Conservation (phyloP, 768 basidiomycete species). For the Xerocomellus dryophilus region DNA sequence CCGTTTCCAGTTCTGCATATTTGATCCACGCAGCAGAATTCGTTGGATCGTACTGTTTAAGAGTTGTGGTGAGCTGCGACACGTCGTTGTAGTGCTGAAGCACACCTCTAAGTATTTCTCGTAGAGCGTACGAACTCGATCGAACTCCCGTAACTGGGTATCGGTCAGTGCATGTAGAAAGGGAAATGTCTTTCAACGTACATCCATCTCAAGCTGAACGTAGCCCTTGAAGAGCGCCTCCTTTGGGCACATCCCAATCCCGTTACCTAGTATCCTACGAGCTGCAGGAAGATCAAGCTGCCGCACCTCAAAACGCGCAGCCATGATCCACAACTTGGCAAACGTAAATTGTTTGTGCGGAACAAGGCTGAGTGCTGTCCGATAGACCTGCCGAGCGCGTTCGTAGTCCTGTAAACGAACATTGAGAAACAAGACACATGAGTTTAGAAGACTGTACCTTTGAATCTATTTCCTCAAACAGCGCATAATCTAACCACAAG, state of each 20-base stretch:
- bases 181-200: conserved; percentile 33
- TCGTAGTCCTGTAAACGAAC: conserved; percentile 60
- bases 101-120: conserved; percentile 90
- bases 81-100: not conserved
- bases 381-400: conserved; percentile 88
- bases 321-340: conserved; percentile 93
- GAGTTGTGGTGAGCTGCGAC: not conserved
- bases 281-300: conserved; percentile 78
- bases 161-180: conserved; percentile 6
- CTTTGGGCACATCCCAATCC: conserved; percentile 95
- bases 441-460: conserved; percentile 49
- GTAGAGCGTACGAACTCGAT: conserved; percentile 86
- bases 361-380: conserved; percentile 82
- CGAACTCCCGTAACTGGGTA: conserved; percentile 84
- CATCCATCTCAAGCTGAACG: conserved; percentile 89
- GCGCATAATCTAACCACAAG: conserved; percentile 91
- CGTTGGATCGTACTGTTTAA: conserved; percentile 71
- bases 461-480: conserved; percentile 95
- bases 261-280: conserved; percentile 83
- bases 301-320: conserved; percentile 89
- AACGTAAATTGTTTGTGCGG: conserved; percentile 98
- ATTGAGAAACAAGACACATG: not conserved
- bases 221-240: conserved; percentile 95
- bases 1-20: conserved; percentile 87
- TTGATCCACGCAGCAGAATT: conserved; percentile 96